Evolutionary conservation across 202 grass and related monocot genomes (phyloP), one percentile per base, ranked within the genome.

Genomic region (Hordeum pubiflorum): DNA sequence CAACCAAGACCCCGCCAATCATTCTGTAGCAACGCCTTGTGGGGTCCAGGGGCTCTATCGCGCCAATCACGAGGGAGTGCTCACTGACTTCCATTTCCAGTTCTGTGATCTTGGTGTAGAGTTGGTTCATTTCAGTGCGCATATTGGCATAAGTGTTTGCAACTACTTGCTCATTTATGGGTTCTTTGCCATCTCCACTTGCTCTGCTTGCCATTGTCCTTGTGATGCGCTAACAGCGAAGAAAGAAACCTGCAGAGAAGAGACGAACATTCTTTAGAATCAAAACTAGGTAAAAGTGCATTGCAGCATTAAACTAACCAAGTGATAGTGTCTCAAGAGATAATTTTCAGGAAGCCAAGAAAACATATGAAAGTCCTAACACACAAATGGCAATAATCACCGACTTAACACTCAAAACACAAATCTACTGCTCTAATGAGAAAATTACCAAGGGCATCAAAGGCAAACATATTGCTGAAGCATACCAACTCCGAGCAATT

Each of bases 61-160:
- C 95, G 0, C 82, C 84, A 14, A 95, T 98, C 37, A 98, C 95
- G 38, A 98, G 92, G 8, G 86, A 82, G 88, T 98, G 95, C 71
- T 98, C 90, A 0, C 89, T 88, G 10, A 95, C 90, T 81, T 98
- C 92, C 88, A 98, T 87, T 76, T 98, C 90, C 43, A 98, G 38
- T 73, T 98, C 90, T 1, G 92, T 98, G 71, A 98, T 95, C 74
- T 98, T 98, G 20, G 92, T 91, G 82, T 95, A 91, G 41, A 98
- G 75, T 38, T 98, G 95, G 71, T 93, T 95, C 72, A 95, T 88
- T 70, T 98, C 92, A 4, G 90, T 80, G 24, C 95, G 95, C 92
- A 95, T 93, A 72, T 84, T 84, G 0, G 84, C 90, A 15, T 98
- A 98, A 1, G 13, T 79, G 9, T 95, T 95, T 37, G 90, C 90